These are phyloP conservation scores for Lactarius indigo DNA, from an alignment of 768 basidiomycete genomes.

Conservation along the genomic window DNA sequence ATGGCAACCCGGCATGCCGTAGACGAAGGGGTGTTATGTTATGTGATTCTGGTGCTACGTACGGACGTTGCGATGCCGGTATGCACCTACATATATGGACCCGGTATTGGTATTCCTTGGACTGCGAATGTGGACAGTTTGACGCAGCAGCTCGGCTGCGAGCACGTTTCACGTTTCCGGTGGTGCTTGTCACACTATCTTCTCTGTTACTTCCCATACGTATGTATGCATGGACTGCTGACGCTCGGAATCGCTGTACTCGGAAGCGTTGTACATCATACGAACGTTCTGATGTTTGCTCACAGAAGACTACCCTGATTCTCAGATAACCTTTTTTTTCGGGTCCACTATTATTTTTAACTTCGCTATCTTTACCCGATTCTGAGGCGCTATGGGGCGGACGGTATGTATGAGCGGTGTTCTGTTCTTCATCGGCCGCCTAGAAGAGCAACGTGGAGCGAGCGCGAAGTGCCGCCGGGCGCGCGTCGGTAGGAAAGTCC, in stretches of 20 bases:
- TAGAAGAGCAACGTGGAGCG: background rate
- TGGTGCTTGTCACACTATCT: background rate
- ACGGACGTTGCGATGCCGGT: background rate
- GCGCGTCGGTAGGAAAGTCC: background rate
- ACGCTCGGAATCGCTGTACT: background rate
- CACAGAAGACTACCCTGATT: background rate
- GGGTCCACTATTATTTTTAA: background rate
- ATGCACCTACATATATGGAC: constrained; percentile 4
- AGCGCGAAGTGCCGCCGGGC: background rate
- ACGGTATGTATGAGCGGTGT: background rate
- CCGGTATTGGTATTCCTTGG: background rate
- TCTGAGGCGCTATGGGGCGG: background rate
- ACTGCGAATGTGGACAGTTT: background rate
- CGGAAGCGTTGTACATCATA: constrained; percentile 12
- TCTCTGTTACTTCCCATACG: background rate
- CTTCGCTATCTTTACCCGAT: background rate
- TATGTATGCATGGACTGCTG: constrained; percentile 14
- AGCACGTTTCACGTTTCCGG: constrained; percentile 19
- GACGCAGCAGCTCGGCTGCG: constrained; percentile 18
- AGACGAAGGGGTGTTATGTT: background rate
- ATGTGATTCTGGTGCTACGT: background rate
- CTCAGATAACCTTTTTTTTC: background rate
- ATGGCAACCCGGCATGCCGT: background rate
- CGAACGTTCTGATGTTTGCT: background rate
- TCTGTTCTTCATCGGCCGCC: background rate